These are phyloP conservation scores for Phaeosphaeriaceae sp. DNA, from an alignment of 2,329 filamentous ascomycete species.

Conservation along the genomic window DNA sequence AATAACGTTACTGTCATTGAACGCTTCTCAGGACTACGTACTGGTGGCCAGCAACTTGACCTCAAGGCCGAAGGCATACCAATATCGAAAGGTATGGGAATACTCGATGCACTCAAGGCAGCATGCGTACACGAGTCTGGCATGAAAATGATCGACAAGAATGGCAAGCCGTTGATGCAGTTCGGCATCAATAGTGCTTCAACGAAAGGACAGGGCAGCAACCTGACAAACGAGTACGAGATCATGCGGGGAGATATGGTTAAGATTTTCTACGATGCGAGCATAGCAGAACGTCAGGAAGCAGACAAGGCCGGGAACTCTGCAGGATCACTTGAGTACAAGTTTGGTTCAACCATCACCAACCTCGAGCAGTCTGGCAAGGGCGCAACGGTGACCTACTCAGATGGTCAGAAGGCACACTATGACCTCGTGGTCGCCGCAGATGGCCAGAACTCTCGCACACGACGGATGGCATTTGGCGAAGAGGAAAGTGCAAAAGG, in stretches of 20 bases:
- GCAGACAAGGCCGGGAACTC: conserved; percentile 14
- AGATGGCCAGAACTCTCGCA: conserved; percentile 33
- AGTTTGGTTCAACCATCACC: conserved; percentile 20
- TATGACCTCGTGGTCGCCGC: conserved; percentile 38
- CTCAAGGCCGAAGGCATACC: conserved; percentile 52
- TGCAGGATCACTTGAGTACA: conserved; percentile 15
- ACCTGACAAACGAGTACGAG: conserved; percentile 37
- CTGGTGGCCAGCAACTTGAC: conserved; percentile 55
- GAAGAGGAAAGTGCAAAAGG: conserved; percentile 16
- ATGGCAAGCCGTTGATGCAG: conserved; percentile 19
- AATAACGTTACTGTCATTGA: conserved; percentile 53
- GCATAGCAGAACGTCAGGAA: conserved; percentile 18
- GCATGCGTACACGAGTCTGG: conserved; percentile 49
- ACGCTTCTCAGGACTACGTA: conserved; percentile 51
- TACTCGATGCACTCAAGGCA: conserved; percentile 44
- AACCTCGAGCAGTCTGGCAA: conserved; percentile 18
- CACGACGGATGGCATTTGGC: conserved; percentile 29
- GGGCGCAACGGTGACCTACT: conserved; percentile 26
- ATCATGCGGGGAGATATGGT: conserved; percentile 43
- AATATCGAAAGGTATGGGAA: conserved; percentile 51
- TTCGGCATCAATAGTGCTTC: conserved; percentile 41
- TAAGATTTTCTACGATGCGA: conserved; percentile 35
- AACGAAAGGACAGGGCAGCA: conserved; percentile 23
- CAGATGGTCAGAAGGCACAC: conserved; percentile 11
- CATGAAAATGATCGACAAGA: conserved; percentile 41